A percentile compares a stretch with the other conserved stretches of the same genome.
phyloP scores from a whole-genome alignment of 208 protist species.

The Acanthamoeba lenticulata region DNA sequence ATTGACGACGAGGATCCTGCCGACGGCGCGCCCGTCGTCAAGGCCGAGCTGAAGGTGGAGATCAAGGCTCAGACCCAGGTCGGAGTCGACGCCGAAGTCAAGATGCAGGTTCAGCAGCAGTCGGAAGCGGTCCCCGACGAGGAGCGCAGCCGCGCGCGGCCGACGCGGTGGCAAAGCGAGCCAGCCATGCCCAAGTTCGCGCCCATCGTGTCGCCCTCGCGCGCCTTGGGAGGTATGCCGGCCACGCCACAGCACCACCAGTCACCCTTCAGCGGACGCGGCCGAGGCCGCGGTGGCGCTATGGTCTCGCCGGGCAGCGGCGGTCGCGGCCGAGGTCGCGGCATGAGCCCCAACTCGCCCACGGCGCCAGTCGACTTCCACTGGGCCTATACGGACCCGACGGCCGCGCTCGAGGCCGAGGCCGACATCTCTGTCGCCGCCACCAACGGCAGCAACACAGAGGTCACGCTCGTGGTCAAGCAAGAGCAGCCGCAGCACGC shows the following conservation, averaged over 20 bases:
- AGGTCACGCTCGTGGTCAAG: not conserved
- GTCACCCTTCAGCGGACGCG: not conserved
- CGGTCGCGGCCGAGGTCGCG: not conserved
- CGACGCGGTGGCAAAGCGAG: constrained; percentile 21
- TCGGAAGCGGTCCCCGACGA: not conserved
- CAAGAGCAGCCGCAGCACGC: not conserved
- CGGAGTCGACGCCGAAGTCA: not conserved
- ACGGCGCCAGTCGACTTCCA: constrained; percentile 2
- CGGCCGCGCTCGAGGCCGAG: not conserved
- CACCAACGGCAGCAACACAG: too few species aligned
- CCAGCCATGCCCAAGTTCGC: constrained; percentile 3
- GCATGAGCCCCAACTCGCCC: not conserved
- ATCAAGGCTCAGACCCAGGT: not conserved
- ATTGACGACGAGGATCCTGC: not conserved
- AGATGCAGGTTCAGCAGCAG: not conserved
- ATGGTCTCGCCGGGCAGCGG: too few species aligned
- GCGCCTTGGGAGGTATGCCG: not conserved
- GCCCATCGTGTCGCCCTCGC: not conserved
- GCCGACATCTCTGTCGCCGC: not conserved
- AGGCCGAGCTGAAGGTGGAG: not conserved
- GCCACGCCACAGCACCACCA: not conserved
- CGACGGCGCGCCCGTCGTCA: too few species aligned
- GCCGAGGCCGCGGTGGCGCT: not conserved
- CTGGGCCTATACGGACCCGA: not conserved
- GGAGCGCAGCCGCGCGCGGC: not conserved